Evolutionary conservation across 352 stramenopile species (phyloP).

Genomic region (Thraustotheca clavata): DNA sequence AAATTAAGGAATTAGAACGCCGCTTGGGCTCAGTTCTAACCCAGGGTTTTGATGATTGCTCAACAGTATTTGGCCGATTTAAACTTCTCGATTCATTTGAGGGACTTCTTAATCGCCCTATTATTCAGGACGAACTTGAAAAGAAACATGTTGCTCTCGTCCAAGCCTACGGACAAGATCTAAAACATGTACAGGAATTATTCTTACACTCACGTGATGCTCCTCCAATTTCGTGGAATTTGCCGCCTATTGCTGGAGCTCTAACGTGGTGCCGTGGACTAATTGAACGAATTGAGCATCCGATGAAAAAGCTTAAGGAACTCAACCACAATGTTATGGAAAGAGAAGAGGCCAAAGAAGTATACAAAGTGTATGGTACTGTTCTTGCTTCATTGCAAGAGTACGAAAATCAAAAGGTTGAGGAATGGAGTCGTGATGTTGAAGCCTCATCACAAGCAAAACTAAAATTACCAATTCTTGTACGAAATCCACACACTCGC

Average conservation of each 20-base stretch:
- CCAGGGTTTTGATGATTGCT: constrained; percentile 95
- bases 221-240: constrained; percentile 92
- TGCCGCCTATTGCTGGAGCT: constrained; percentile 91
- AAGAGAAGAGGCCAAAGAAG: constrained; percentile 96
- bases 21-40: constrained; percentile 94
- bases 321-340: constrained; percentile 96
- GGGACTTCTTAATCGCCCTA: constrained; percentile 88
- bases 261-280: constrained; percentile 95
- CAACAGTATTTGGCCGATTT: constrained; percentile 96
- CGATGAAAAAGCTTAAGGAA: constrained; percentile 95
- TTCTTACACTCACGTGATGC: constrained; percentile 91
- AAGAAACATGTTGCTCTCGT: constrained; percentile 97
- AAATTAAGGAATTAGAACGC: constrained; percentile 97
- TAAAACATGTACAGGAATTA: constrained; percentile 96
- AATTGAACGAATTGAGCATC: constrained; percentile 93
- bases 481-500: constrained; percentile 82
- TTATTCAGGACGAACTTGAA: constrained; percentile 95
- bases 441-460: constrained; percentile 93
- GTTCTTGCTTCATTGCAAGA: constrained; percentile 95
- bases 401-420: constrained; percentile 95
- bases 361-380: constrained; percentile 95
- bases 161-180: constrained; percentile 92
- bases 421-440: constrained; percentile 94
- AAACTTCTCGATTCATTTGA: constrained; percentile 98
- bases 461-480: constrained; percentile 91